Base-by-base conservation (phyloP, 495 filamentous ascomycete species). In the Glonium stellatum region DNA sequence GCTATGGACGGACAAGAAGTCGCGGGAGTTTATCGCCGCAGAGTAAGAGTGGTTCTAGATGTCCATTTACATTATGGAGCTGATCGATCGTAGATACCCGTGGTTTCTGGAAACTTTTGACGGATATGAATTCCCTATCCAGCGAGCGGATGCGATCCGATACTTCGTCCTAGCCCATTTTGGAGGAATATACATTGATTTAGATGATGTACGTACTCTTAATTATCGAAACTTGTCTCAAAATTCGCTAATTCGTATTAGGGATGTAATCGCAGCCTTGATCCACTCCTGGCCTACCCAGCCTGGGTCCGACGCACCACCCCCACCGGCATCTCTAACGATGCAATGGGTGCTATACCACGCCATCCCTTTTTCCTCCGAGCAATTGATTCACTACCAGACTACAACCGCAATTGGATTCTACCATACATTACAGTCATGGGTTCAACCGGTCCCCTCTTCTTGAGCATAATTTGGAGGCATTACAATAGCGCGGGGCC, bases 361-460 rank as follows among this genome's bases (percentile, higher is more conserved):
- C 79, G 87, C 55, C 91, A 96, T 65, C 88, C 88, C 0, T 95
- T 91, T 77, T 95, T 92, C 79, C 76, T 84, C 11, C 79, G 77
- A 41, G 80, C 87, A 25, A 90, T 91, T 57, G 83, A 88, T 63
- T 75, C 78, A 15, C 75, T 96, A 41, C 78, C 85, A 54, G 70
- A 74, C 4, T 95, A 90, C 71, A 80, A 91, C 68, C 82, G 82
- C 62, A 83, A 83, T 67, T 95, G 87, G 87, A 71, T 83, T 37
- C 78, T 93, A 41, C 89, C 90, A 0, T 96, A 93, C 71, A 86
- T 93, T 60, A 92, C 88, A 19, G 87, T 96, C 62, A 95, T 92
- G 87, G 92, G 87, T 64, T 82, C 83, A 18, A 93, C 89, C 10
- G 90, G 90, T 11, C 90, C 90, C 21, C 77, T 93, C 59, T 95